Conservation (phyloP, 192 early-diverging fungal genomes). For the Pecoramyces ruminantium region DNA sequence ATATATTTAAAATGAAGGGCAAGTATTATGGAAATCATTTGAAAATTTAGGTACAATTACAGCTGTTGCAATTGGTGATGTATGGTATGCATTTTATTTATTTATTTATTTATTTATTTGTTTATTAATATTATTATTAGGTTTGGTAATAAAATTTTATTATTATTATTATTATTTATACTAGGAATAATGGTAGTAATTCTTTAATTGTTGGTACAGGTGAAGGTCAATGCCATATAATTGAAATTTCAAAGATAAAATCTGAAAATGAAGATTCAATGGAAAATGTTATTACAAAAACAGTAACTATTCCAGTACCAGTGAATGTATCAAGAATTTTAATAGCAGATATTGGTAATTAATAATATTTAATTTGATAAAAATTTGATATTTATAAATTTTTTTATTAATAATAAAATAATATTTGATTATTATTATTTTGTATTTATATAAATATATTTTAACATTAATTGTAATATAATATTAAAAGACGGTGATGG, state of each 20-base stretch:
- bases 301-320: not conserved
- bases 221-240: not conserved
- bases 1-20: no score
- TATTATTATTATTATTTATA: not conserved
- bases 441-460: no score
- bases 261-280: not conserved
- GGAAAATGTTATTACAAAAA: not conserved
- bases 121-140: no score
- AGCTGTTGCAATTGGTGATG: not conserved
- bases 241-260: not conserved
- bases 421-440: no score
- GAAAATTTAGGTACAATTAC: not conserved
- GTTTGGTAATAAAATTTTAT: not conserved
- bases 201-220: not conserved
- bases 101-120: no score
- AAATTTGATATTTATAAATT: no score
- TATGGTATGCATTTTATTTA: not conserved
- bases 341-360: slow-evolving; percentile 1
- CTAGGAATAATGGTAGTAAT: not conserved
- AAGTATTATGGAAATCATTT: not conserved
- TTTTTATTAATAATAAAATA: no score
- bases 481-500: not conserved
- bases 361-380: not conserved
- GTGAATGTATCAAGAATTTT: slow-evolving; percentile 1
- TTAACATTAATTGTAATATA: no score